These are phyloP conservation scores for Plantago major DNA, from an alignment of 257 asterid genomes.

Conservation along the genomic window DNA sequence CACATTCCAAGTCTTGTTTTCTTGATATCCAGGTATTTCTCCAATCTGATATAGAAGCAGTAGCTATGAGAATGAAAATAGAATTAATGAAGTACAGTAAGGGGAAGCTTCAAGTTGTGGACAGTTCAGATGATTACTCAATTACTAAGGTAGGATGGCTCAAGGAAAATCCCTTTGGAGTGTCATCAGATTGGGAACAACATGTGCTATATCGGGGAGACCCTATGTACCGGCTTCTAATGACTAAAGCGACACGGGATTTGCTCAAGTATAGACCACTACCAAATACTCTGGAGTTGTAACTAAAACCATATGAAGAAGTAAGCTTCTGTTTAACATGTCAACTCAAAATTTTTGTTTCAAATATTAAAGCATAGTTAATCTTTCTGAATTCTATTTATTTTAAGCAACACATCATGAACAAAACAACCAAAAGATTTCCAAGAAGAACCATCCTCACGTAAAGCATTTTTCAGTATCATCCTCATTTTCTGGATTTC, in stretches of 20 bases:
- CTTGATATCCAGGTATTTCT: slow-evolving; percentile 61
- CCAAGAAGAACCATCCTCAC: slow-evolving; percentile 46
- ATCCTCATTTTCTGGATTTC: slow-evolving; percentile 28
- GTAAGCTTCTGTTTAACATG: slow-evolving; percentile 10
- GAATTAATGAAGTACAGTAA: slow-evolving; percentile 58
- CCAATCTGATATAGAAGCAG: slow-evolving; percentile 86
- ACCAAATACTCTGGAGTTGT: background rate
- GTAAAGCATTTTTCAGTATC: slow-evolving; percentile 33
- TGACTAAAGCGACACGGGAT: slow-evolving; percentile 34
- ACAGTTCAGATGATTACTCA: slow-evolving; percentile 19
- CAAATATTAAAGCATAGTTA: too few relatives aligned
- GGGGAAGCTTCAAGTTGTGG: slow-evolving; percentile 47
- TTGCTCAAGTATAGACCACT: slow-evolving; percentile 20
- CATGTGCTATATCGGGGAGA: slow-evolving; percentile 75
- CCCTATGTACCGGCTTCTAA: slow-evolving; percentile 77
- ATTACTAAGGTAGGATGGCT: slow-evolving; percentile 41
- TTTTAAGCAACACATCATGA: slow-evolving; percentile 34
- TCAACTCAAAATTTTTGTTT: too few relatives aligned
- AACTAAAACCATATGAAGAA: slow-evolving; percentile 2
- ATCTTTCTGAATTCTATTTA: background rate
- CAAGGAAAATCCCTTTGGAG: slow-evolving; percentile 75
- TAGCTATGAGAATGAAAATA: slow-evolving; percentile 64
- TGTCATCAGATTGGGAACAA: slow-evolving; percentile 85
- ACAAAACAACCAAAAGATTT: slow-evolving; percentile 42
- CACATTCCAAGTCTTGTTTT: too few relatives aligned